Evolutionary conservation across 768 basidiomycete species (phyloP).

Genomic region (Podaxis rugospora): DNA sequence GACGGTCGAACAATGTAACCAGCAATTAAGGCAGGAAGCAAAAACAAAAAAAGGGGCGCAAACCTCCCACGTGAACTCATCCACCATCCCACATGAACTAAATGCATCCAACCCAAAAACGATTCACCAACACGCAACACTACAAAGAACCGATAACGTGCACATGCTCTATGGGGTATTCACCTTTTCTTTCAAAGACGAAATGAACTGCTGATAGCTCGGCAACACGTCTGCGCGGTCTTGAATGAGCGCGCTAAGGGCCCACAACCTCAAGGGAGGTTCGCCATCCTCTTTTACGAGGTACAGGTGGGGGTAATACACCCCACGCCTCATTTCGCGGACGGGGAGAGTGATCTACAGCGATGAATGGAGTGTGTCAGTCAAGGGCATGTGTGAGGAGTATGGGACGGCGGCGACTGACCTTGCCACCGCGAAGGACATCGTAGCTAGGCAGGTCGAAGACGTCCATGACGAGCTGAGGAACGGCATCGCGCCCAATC

Average conservation of each 20-base stretch:
- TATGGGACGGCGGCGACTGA: slow-evolving; percentile 24
- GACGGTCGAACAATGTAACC: not conserved
- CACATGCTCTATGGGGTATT: slow-evolving; percentile 21
- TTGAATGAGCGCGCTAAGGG: slow-evolving; percentile 89
- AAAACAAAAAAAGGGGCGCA: not conserved
- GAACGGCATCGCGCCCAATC: slow-evolving; percentile 98
- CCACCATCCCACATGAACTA: not conserved
- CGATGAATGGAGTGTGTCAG: not conserved
- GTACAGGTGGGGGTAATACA: slow-evolving; percentile 92
- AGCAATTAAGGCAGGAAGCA: not conserved
- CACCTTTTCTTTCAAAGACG: slow-evolving; percentile 88
- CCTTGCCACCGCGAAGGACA: slow-evolving; percentile 91
- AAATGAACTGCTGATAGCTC: slow-evolving; percentile 94
- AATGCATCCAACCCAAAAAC: not conserved
- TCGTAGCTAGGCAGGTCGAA: slow-evolving; percentile 89
- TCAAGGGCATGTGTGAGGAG: not conserved
- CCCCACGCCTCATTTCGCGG: slow-evolving; percentile 88
- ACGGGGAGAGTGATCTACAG: slow-evolving; percentile 79
- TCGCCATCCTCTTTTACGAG: slow-evolving; percentile 98
- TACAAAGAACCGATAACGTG: not conserved
- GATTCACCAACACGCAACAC: not conserved
- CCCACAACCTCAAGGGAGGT: slow-evolving; percentile 91
- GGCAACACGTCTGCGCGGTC: slow-evolving; percentile 93
- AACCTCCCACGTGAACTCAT: not conserved
- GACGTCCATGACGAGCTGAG: slow-evolving; percentile 89